Conservation (phyloP, 768 basidiomycete genomes). For the Tricholomella constricta region DNA sequence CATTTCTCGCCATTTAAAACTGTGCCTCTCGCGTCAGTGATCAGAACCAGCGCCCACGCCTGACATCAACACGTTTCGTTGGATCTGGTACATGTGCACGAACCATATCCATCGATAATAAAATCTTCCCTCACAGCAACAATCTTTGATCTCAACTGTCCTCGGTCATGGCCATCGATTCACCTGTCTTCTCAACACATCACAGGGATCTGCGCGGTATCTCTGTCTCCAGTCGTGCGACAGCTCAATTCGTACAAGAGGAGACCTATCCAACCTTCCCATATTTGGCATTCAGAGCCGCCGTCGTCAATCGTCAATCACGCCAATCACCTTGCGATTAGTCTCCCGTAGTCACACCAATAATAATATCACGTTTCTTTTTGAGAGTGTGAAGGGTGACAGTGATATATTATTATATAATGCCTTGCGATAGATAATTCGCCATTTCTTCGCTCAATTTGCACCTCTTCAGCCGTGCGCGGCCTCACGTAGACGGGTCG, state of each 20-base stretch:
- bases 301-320: background rate
- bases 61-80: background rate
- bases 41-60: background rate
- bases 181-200: background rate
- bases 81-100: background rate
- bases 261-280: background rate
- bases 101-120: conserved; percentile 5
- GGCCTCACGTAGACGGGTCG: background rate
- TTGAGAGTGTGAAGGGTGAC: too few species aligned
- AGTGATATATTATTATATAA: too few species aligned
- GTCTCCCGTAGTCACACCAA: too few species aligned
- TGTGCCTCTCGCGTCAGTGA: background rate
- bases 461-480: background rate
- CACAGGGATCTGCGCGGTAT: background rate
- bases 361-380: too few species aligned
- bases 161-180: background rate
- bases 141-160: background rate
- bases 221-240: background rate
- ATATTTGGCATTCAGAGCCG: background rate
- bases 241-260: background rate
- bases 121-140: background rate
- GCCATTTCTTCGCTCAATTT: background rate
- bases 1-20: background rate
- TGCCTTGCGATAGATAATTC: too few species aligned
- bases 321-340: background rate